Base-by-base conservation (phyloP, 2,329 filamentous ascomycete genomes). In the Remersonia thermophila region DNA sequence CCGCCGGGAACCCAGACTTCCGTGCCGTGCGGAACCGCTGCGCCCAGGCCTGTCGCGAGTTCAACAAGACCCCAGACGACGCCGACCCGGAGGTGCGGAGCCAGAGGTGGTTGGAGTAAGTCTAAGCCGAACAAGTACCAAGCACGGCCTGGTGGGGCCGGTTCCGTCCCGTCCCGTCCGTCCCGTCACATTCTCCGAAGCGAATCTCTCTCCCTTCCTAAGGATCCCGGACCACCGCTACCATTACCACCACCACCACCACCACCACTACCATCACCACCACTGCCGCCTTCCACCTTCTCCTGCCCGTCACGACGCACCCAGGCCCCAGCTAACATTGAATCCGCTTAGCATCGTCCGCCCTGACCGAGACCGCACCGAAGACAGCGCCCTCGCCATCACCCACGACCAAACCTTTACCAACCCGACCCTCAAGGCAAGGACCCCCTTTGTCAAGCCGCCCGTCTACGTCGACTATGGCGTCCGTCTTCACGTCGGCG, bases 391-490 rank as follows among this genome's bases (percentile, higher is more conserved):
- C 25, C 26, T 38, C 3, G 42, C 47, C 18, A 40, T 48, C 15
- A 50, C 48, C 3, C 43, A 48, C 27, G 49, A 52, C 34, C 47
- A 51, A 35, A 49, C 51, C 33, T 50, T 55, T 30, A 37, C 39
- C 38, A 46, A 51, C 40, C 47, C 49, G 15, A 18, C 35, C 7
- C 46, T 50, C 8, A 44, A 47, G 13, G 51, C 52, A 11, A 46
- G 44, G 10, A 49, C 50, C n/a, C 51, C 51, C 10, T 55, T 53
- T 28, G 43, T 59, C 39, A 55, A 53, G 45, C 47, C 49, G 15
- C 53, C 55, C 1, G 41, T 59, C 34, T 44, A 38, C 30, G 47
- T 56, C 32, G 54, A 59, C 37, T 59, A 57, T 35, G 56, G 55
- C 14, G 36, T 53, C 10, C 49, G 52, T 2, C 47, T 57, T n/a